phyloP scores from a whole-genome alignment of 2,329 filamentous ascomycete species.

The Microdochium bolleyi region DNA sequence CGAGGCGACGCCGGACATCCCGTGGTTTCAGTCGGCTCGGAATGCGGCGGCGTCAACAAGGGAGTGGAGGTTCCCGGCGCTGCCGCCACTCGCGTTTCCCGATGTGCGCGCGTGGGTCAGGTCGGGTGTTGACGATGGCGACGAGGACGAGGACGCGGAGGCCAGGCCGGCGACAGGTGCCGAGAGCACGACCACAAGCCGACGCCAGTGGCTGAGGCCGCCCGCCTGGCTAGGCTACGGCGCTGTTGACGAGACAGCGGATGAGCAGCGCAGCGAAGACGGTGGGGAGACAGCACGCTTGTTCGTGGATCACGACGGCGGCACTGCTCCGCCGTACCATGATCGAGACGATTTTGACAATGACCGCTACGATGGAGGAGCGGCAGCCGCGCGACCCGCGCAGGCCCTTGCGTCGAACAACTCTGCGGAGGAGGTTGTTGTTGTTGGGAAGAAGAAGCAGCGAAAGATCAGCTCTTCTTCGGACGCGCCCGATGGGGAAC shows the following conservation, averaged over 20 bases:
- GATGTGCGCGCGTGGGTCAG: not conserved
- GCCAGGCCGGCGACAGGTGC: not conserved
- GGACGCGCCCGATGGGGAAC: not conserved
- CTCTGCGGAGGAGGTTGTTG: not conserved
- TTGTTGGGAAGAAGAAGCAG: not conserved
- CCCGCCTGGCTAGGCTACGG: not conserved
- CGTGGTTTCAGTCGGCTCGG: slow-evolving; percentile 10
- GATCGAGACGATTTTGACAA: not conserved
- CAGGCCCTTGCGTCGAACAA: not conserved
- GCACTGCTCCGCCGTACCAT: not conserved
- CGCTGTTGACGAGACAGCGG: not conserved
- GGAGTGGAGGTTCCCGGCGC: slow-evolving; percentile 16
- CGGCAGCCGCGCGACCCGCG: not conserved
- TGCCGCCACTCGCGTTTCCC: slow-evolving; percentile 15
- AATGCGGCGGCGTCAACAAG: not conserved
- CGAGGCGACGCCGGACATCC: slow-evolving; percentile 9
- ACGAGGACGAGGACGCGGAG: not conserved
- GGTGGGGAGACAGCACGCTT: not conserved
- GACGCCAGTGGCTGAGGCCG: not conserved
- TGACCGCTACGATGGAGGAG: not conserved
- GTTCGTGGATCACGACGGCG: not conserved
- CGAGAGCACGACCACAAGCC: not conserved
- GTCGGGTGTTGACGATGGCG: not conserved
- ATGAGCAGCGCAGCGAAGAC: not conserved
- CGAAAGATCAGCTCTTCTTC: not conserved